These are phyloP conservation scores for Evernia prunastri DNA, from an alignment of 495 filamentous ascomycete genomes.

Conservation along the genomic window DNA sequence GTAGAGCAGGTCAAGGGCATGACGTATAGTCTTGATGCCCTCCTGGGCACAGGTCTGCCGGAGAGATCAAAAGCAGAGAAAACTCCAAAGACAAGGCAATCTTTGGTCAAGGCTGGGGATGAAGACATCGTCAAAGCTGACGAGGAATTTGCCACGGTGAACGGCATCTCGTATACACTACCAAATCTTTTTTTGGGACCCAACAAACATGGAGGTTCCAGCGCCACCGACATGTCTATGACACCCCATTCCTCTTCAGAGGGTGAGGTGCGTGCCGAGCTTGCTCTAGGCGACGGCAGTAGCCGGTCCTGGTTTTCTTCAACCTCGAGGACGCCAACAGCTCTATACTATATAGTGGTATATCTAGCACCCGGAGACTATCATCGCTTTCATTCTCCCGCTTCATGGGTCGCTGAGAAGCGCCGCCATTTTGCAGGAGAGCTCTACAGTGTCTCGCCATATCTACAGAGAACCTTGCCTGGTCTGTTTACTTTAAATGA, in stretches of 20 bases:
- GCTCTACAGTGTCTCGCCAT: constrained; percentile 89
- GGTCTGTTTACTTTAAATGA: constrained; percentile 96
- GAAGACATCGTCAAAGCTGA: constrained; percentile 66
- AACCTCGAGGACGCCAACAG: constrained; percentile 49
- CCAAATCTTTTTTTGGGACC: constrained; percentile 80
- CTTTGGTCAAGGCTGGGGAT: constrained; percentile 28
- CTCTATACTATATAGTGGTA: constrained; percentile 90
- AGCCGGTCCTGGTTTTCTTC: constrained; percentile 67
- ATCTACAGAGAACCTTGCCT: constrained; percentile 82
- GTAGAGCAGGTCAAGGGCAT: constrained; percentile 99
- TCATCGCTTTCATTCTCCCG: constrained; percentile 94
- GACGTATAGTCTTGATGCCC: constrained; percentile 90
- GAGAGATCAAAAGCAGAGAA: constrained; percentile 17
- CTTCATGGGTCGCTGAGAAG: constrained; percentile 86
- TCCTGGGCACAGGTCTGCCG: constrained; percentile 63
- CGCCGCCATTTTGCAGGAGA: constrained; percentile 95
- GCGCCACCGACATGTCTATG: constrained; percentile 55
- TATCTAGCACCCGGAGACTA: constrained; percentile 99
- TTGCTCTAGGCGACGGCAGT: constrained; percentile 60
- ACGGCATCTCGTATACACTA: constrained; percentile 94
- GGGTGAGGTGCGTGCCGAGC: constrained; percentile 73
- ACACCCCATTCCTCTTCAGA: constrained; percentile 61
- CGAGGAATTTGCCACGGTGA: constrained; percentile 90
- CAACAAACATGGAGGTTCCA: constrained; percentile 30
- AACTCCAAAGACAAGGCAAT: constrained; percentile 1